A percentile compares a stretch with the other conserved stretches of the same genome.
Evolutionary conservation across 257 asterid genomes (phyloP).

Genomic region (Eustoma russellianum): DNA sequence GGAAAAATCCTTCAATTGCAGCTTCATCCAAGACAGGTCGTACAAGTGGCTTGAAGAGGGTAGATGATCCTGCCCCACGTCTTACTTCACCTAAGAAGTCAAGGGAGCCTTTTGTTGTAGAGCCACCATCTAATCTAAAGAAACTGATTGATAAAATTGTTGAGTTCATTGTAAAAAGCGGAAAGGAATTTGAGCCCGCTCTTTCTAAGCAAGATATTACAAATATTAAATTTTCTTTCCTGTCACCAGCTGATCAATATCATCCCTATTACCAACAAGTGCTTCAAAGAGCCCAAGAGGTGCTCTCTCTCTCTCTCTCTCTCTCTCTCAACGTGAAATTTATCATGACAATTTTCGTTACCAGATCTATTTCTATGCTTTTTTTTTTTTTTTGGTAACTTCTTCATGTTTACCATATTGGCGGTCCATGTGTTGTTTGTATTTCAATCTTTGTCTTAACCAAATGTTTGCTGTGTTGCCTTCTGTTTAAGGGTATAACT

Average conservation of each 20-base stretch:
- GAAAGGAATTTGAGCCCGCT: slow-evolving; percentile 73
- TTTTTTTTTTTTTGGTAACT: no score
- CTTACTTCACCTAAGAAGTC: slow-evolving; percentile 27
- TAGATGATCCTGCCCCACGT: slow-evolving; percentile 26
- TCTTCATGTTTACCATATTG: no score
- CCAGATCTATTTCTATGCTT: no score
- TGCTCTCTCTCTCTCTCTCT: slow-evolving; percentile 16
- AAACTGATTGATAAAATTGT: slow-evolving; percentile 67
- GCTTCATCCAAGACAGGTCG: slow-evolving; percentile 31
- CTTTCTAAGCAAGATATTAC: slow-evolving; percentile 68
- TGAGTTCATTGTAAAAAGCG: slow-evolving; percentile 63
- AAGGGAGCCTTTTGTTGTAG: slow-evolving; percentile 36
- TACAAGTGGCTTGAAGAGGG: slow-evolving; percentile 25
- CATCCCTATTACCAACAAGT: slow-evolving; percentile 65
- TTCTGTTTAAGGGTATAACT: no score
- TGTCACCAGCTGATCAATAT: slow-evolving; percentile 66
- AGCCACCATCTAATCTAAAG: slow-evolving; percentile 78
- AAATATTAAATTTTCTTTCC: slow-evolving; percentile 76
- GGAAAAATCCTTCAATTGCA: slow-evolving; percentile 43
- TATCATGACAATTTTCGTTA: no score
- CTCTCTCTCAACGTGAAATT: no score
- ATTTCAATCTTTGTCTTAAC: no score
- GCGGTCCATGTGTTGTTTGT: no score
- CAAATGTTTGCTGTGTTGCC: neutral
- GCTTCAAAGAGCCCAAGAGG: slow-evolving; percentile 67